A percentile compares a stretch with the other conserved stretches of the same genome.
Evolutionary conservation across 176 grass and related monocot species (phyloP).

Genomic region (Aegilops speltoides): DNA sequence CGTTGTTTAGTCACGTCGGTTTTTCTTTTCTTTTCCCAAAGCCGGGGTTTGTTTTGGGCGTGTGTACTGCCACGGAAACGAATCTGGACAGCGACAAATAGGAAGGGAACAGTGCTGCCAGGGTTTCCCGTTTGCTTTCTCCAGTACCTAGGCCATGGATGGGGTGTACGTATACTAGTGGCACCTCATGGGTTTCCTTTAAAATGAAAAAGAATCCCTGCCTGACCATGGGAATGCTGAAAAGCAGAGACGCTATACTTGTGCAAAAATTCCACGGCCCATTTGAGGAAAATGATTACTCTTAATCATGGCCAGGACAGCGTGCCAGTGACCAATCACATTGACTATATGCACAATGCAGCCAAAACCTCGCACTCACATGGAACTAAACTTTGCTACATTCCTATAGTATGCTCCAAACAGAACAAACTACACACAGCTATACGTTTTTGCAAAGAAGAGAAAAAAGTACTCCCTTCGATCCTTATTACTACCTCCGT

Average conservation of each 20-base stretch:
- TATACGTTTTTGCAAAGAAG: too few species aligned
- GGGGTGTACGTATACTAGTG: background rate
- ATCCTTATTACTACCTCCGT: too few species aligned
- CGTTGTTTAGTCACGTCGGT: background rate
- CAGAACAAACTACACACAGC: too few species aligned
- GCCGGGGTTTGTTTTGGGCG: background rate
- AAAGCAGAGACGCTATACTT: background rate
- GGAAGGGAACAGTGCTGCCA: slow-evolving; percentile 8
- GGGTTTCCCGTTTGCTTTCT: slow-evolving; percentile 26
- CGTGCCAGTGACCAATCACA: too few species aligned
- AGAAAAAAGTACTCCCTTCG: too few species aligned
- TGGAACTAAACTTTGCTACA: too few species aligned
- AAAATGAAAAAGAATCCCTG: background rate
- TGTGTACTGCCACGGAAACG: background rate
- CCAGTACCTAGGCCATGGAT: slow-evolving; percentile 18
- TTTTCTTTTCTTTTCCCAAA: background rate
- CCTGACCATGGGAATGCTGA: slow-evolving; percentile 15
- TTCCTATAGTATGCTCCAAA: too few species aligned
- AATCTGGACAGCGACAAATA: slow-evolving; percentile 18
- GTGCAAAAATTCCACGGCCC: slow-evolving; percentile 19
- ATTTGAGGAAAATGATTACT: background rate
- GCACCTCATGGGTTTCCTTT: background rate
- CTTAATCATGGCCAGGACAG: too few species aligned
- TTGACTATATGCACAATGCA: background rate
- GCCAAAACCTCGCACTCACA: background rate